Conservation (phyloP, 2,329 filamentous ascomycete species). For the Golovinomyces cichoracearum region DNA sequence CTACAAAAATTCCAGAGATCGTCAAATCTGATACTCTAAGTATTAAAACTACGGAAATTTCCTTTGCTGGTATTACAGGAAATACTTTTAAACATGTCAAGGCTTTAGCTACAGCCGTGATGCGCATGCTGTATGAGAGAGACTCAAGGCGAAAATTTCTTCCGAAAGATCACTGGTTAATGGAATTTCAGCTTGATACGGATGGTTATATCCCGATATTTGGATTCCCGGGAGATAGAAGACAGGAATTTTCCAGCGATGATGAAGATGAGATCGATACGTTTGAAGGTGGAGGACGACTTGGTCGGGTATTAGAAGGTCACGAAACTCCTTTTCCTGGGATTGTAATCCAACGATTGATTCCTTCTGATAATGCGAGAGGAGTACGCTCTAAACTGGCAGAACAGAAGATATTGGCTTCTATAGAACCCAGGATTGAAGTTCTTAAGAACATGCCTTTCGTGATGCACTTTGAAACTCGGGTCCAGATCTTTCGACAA, state of each 20-base stretch:
- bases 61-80: slow-evolving; percentile 36
- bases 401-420: slow-evolving; percentile 45
- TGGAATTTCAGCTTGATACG: slow-evolving; percentile 73
- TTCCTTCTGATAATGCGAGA: slow-evolving; percentile 34
- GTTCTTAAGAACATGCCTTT: slow-evolving; percentile 93
- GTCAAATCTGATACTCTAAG: slow-evolving; percentile 3
- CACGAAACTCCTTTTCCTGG: not conserved
- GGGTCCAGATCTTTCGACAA: slow-evolving; percentile 78
- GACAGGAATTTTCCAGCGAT: slow-evolving; percentile 39
- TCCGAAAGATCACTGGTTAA: slow-evolving; percentile 69
- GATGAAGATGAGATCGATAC: slow-evolving; percentile 24
- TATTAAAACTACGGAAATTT: slow-evolving; percentile 14
- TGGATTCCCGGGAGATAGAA: slow-evolving; percentile 63
- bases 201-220: slow-evolving; percentile 65
- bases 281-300: slow-evolving; percentile 12
- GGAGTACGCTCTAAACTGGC: slow-evolving; percentile 39
- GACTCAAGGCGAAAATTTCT: slow-evolving; percentile 74
- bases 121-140: slow-evolving; percentile 75
- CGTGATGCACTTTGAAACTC: slow-evolving; percentile 72
- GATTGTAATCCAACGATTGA: slow-evolving; percentile 31
- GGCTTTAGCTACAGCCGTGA: slow-evolving; percentile 49
- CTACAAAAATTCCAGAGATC: slow-evolving; percentile 6
- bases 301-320: slow-evolving; percentile 15
- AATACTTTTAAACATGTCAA: slow-evolving; percentile 58
- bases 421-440: slow-evolving; percentile 64